Evolutionary conservation across 192 early-diverging fungal species (phyloP).

Genomic region (Podila verticillata): DNA sequence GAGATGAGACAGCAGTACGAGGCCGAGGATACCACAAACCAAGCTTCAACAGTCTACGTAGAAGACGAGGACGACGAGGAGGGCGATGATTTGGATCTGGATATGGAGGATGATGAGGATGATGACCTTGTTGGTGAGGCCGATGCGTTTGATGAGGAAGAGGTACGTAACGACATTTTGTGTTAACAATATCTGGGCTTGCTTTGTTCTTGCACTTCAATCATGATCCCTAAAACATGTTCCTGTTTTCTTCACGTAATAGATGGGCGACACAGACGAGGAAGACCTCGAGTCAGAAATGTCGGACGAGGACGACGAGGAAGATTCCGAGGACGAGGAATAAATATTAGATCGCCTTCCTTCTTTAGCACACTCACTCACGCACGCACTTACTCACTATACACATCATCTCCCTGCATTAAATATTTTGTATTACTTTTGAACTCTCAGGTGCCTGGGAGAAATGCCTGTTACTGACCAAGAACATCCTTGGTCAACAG

Average conservation of each 20-base stretch:
- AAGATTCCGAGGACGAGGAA: conserved; percentile 53
- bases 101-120: conserved; percentile 47
- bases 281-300: conserved; percentile 54
- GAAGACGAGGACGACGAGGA: conserved; percentile 53
- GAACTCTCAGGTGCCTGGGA: too few relatives aligned
- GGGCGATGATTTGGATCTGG: conserved; percentile 33
- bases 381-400: too few relatives aligned
- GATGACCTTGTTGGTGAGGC: conserved; percentile 37
- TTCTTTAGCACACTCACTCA: neutral
- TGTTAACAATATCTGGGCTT: neutral
- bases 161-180: conserved; percentile 6
- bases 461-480: too few relatives aligned
- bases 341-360: conserved; percentile 6
- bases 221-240: neutral
- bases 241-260: neutral
- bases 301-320: conserved; percentile 49
- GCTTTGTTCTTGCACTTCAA: neutral
- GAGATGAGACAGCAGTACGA: conserved; percentile 50
- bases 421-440: too few relatives aligned
- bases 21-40: conserved; percentile 51
- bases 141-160: conserved; percentile 41
- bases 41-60: conserved; percentile 56
- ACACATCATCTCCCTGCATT: too few relatives aligned
- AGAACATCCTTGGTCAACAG: too few relatives aligned
- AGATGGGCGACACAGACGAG: conserved; percentile 25